These are phyloP conservation scores for Cyathus striatus DNA, from an alignment of 768 basidiomycete genomes.

Conservation along the genomic window DNA sequence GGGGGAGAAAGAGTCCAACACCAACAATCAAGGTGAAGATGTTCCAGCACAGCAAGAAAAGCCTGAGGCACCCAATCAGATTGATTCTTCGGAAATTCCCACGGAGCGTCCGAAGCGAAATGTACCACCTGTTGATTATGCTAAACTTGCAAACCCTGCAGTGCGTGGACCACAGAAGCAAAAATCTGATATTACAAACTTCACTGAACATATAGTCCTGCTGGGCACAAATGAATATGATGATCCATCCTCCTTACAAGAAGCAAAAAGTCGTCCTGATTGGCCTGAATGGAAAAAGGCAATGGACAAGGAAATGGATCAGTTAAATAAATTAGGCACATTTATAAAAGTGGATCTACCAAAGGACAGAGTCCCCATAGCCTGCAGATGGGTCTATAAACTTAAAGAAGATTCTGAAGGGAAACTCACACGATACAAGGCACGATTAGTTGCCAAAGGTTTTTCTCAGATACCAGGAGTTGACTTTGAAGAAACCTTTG, in stretches of 20 bases:
- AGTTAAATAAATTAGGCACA: neutral
- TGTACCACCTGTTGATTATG: too few relatives aligned
- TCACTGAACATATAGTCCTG: neutral
- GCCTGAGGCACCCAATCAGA: too few relatives aligned
- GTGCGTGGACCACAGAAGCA: neutral
- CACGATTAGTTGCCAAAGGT: slow-evolving; percentile 30
- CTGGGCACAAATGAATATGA: neutral
- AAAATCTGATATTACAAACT: neutral
- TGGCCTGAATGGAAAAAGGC: too few relatives aligned
- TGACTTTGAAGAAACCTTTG: slow-evolving; percentile 27
- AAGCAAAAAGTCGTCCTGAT: neutral
- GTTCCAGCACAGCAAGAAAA: too few relatives aligned
- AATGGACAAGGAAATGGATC: neutral
- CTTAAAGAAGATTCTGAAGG: too few relatives aligned
- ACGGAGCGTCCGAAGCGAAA: too few relatives aligned
- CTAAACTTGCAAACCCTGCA: neutral
- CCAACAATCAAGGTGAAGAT: neutral
- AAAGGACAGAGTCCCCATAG: neutral
- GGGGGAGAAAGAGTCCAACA: neutral
- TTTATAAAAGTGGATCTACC: neutral
- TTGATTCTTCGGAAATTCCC: too few relatives aligned
- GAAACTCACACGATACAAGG: slow-evolving; percentile 27
- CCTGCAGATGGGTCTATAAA: too few relatives aligned
- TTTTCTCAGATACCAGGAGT: slow-evolving; percentile 30
- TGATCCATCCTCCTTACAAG: neutral